Percentiles rank a stretch among this genome's conserved stretches.
These are phyloP conservation scores for Exophiala spinifera DNA, from an alignment of 2,329 filamentous ascomycete genomes.

Conservation along the genomic window DNA sequence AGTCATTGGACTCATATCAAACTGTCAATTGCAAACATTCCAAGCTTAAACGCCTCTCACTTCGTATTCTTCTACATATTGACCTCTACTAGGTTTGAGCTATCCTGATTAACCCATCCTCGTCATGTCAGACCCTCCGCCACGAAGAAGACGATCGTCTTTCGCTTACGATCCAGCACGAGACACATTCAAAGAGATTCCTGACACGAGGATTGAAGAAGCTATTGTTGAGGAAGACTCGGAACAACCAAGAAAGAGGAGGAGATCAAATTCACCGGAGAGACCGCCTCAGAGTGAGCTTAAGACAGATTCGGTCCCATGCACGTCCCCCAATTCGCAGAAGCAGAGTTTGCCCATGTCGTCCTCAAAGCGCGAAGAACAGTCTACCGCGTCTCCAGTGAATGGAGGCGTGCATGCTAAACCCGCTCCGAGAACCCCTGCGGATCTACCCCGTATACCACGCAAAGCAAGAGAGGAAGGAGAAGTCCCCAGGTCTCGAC, in stretches of 20 bases:
- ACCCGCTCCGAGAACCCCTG: slow-evolving; percentile 17
- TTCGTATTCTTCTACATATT: background rate
- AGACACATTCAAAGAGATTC: slow-evolving; percentile 34
- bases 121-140: slow-evolving; percentile 18
- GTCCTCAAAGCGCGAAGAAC: background rate
- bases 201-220: slow-evolving; percentile 27
- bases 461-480: slow-evolving; percentile 27
- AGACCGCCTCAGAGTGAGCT: slow-evolving; percentile 5
- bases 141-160: slow-evolving; percentile 27
- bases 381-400: slow-evolving; percentile 3
- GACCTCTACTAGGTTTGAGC: background rate
- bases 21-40: too few relatives aligned
- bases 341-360: slow-evolving; percentile 17
- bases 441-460: slow-evolving; percentile 24
- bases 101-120: background rate
- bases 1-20: too few relatives aligned
- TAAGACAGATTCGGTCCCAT: background rate
- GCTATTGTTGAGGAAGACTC: slow-evolving; percentile 26
- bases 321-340: slow-evolving; percentile 9
- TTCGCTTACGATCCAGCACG: slow-evolving; percentile 36
- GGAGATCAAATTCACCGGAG: slow-evolving; percentile 14
- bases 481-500: slow-evolving; percentile 21
- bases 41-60: too few relatives aligned
- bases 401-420: slow-evolving; percentile 11
- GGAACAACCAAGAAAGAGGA: slow-evolving; percentile 21